Conservation (phyloP, 805 yeast genomes). For the Candida patagonica region DNA sequence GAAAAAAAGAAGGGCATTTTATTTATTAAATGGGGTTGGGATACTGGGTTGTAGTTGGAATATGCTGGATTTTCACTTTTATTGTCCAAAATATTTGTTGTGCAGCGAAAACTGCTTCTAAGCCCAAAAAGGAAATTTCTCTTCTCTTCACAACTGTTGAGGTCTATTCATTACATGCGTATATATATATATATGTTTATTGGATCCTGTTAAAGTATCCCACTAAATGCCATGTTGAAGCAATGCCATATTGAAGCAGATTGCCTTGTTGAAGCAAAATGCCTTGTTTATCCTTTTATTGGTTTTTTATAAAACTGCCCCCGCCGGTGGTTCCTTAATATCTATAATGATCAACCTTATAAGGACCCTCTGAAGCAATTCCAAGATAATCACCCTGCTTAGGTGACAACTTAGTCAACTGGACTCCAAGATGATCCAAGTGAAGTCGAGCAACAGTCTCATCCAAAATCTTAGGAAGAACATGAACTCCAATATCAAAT, state of each 20-base stretch:
- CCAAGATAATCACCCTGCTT: slow-evolving; percentile 93
- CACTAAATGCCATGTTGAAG: too few species aligned
- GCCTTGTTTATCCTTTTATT: not conserved
- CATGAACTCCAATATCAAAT: slow-evolving; percentile 87
- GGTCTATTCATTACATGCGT: slow-evolving; percentile 6
- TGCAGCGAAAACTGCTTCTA: too few species aligned
- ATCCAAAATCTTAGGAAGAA: slow-evolving; percentile 94
- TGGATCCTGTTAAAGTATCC: too few species aligned
- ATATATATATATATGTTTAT: slow-evolving; percentile 1
- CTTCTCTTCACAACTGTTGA: slow-evolving; percentile 13
- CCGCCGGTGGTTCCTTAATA: slow-evolving; percentile 43
- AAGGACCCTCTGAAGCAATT: slow-evolving; percentile 89
- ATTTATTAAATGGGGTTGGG: too few species aligned
- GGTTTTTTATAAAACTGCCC: not conserved
- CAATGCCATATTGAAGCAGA: slow-evolving; percentile 28
- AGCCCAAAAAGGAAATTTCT: slow-evolving; percentile 1
- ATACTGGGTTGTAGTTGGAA: too few species aligned
- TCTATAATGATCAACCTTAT: slow-evolving; percentile 97
- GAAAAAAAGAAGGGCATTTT: too few species aligned
- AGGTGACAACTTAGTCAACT: slow-evolving; percentile 62
- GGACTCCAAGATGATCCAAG: slow-evolving; percentile 88
- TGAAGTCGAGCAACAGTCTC: slow-evolving; percentile 98
- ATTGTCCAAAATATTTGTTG: too few species aligned
- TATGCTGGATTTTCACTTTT: too few species aligned
- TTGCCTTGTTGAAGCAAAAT: slow-evolving; percentile 7